phyloP scores from a whole-genome alignment of 805 yeast species.

The Groenewaldozyma salmanticensis region DNA sequence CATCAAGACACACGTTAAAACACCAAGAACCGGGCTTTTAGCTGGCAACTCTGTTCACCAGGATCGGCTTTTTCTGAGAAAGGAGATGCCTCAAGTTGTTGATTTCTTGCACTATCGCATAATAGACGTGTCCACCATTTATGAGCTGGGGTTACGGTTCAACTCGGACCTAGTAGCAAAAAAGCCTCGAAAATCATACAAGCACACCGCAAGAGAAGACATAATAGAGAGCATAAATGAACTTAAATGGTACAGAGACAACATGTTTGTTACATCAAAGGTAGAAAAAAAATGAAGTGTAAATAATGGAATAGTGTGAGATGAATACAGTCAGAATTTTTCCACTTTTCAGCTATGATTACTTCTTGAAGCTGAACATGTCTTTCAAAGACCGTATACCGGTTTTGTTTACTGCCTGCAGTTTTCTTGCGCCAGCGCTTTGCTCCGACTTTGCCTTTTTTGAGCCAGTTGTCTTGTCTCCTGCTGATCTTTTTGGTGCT shows the following conservation, averaged over 20 bases:
- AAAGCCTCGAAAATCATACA: constrained; percentile 54
- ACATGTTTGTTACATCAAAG: constrained; percentile 37
- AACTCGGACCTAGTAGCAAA: constrained; percentile 50
- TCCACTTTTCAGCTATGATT: neutral
- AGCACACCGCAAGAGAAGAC: constrained; percentile 84
- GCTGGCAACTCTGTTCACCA: constrained; percentile 92
- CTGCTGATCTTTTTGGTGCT: neutral
- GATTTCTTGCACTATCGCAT: constrained; percentile 61
- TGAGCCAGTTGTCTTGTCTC: neutral
- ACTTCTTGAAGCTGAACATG: constrained; percentile 21
- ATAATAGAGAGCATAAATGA: constrained; percentile 83
- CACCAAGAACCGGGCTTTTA: constrained; percentile 50
- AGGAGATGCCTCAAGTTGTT: constrained; percentile 67
- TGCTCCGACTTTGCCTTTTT: constrained; percentile 11
- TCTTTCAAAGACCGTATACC: constrained; percentile 22
- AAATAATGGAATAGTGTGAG: neutral
- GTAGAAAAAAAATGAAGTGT: neutral
- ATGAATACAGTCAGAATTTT: neutral
- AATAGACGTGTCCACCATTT: constrained; percentile 80
- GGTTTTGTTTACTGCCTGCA: constrained; percentile 10
- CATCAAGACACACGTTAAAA: constrained; percentile 44
- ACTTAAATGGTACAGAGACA: constrained; percentile 61
- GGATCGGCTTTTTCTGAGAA: constrained; percentile 76
- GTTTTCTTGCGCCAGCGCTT: constrained; percentile 11
- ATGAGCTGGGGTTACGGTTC: constrained; percentile 73